Conservation (phyloP, 2,329 filamentous ascomycete species). For the Botrytis byssoidea region DNA sequence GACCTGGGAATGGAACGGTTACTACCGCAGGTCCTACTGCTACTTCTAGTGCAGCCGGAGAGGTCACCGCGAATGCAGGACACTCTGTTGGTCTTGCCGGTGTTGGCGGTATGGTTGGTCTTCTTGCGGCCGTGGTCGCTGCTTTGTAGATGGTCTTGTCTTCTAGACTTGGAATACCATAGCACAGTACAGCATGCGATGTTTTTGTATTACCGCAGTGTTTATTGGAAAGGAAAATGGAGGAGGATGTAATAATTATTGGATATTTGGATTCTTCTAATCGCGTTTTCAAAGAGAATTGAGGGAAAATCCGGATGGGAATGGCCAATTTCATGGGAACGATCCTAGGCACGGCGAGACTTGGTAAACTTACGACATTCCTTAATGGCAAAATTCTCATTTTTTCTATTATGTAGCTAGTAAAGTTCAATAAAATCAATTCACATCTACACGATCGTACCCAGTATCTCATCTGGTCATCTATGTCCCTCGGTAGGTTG, state of each 20-base stretch:
- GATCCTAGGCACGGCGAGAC: not conserved
- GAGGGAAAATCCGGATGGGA: not conserved
- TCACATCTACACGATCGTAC: not conserved
- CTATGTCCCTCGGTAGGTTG: too few species aligned
- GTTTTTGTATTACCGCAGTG: not conserved
- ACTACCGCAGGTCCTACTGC: not conserved
- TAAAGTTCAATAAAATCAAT: not conserved
- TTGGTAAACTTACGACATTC: constrained; percentile 9
- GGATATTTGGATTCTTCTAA: not conserved
- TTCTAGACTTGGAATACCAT: not conserved
- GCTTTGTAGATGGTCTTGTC: constrained; percentile 7
- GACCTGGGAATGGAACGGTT: not conserved
- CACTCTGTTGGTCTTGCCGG: constrained; percentile 1
- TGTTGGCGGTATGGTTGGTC: constrained; percentile 8
- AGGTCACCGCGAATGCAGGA: constrained; percentile 4
- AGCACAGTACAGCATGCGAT: constrained; percentile 1
- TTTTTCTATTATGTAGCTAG: not conserved
- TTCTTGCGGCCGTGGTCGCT: not conserved
- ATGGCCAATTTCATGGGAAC: not conserved
- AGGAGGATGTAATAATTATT: constrained; percentile 4
- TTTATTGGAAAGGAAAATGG: not conserved
- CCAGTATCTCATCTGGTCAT: not conserved
- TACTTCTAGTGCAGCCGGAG: not conserved
- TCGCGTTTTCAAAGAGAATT: not conserved
- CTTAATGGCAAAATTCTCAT: not conserved